Evolutionary conservation across 345 rosid genomes (phyloP).

Genomic region (Arabidopsis suecica): DNA sequence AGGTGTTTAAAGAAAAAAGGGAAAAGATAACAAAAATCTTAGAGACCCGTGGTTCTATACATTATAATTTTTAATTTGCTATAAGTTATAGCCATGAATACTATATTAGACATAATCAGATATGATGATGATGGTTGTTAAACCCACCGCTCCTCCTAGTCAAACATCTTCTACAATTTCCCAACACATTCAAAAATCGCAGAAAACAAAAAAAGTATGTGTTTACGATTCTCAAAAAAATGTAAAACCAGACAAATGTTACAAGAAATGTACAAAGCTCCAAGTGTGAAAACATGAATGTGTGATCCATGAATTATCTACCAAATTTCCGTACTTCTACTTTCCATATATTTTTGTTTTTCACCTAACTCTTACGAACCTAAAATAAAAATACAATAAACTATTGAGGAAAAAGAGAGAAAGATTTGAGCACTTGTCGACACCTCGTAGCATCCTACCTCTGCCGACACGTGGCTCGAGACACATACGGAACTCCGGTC

Average conservation of each 20-base stretch:
- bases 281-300: not conserved
- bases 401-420: not conserved
- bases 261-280: constrained; percentile 4
- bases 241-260: not conserved
- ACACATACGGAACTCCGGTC: constrained; percentile 44
- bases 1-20: not conserved
- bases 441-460: constrained; percentile 3
- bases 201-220: not conserved
- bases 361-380: constrained; percentile 38
- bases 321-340: constrained; percentile 26
- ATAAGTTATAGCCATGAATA: not conserved
- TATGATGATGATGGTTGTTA: not conserved
- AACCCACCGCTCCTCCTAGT: not conserved
- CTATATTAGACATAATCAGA: not conserved
- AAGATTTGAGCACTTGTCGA: constrained; percentile 44
- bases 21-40: not conserved
- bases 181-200: not conserved
- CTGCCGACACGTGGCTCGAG: constrained; percentile 46
- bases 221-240: not conserved
- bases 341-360: constrained; percentile 12
- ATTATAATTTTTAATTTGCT: not conserved
- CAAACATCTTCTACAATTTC: not conserved
- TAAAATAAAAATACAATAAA: not conserved
- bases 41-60: not conserved
- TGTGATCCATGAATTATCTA: constrained; percentile 23